These are phyloP conservation scores for Penicillium silybi DNA, from an alignment of 495 filamentous ascomycete species.

Conservation along the genomic window DNA sequence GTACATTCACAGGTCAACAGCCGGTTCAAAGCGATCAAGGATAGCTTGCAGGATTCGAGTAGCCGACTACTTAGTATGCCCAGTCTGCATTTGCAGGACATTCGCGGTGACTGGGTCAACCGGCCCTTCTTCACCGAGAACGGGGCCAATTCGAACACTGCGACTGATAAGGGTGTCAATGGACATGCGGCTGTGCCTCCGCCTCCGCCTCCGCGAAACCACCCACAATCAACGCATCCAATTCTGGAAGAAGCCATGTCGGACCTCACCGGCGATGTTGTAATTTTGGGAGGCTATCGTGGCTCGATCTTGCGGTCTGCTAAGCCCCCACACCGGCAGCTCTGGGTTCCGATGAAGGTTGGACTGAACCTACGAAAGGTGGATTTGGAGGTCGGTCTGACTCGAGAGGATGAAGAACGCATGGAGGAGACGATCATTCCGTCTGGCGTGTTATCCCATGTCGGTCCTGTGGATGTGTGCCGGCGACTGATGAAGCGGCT, in stretches of 20 bases:
- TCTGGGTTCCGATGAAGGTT: conserved; percentile 94
- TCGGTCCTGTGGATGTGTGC: conserved; percentile 90
- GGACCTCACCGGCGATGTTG: conserved; percentile 75
- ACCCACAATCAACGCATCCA: conserved; percentile 40
- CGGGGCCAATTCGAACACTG: conserved; percentile 14
- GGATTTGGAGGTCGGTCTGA: conserved; percentile 82
- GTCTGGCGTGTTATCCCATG: conserved; percentile 81
- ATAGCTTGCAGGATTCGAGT: conserved; percentile 75
- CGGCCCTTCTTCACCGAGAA: conserved; percentile 23
- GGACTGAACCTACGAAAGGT: conserved; percentile 90
- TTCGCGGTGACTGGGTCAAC: conserved; percentile 38
- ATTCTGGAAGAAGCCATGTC: conserved; percentile 63
- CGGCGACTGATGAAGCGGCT: conserved; percentile 75
- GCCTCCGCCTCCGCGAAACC: conserved; percentile 22
- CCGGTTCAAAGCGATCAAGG: conserved; percentile 84
- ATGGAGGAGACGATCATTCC: conserved; percentile 79
- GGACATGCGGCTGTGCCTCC: conserved; percentile 5
- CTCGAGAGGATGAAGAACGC: conserved; percentile 77
- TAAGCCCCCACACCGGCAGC: conserved; percentile 69
- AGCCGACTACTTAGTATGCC: conserved; percentile 67
- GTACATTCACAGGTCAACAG: conserved; percentile 76
- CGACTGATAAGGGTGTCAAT: conserved; percentile 2
- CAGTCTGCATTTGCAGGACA: conserved; percentile 50
- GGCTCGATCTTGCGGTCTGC: conserved; percentile 88
- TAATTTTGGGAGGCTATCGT: conserved; percentile 86